Conservation (phyloP, 2,329 filamentous ascomycete species). For the Arachnopeziza araneosa region DNA sequence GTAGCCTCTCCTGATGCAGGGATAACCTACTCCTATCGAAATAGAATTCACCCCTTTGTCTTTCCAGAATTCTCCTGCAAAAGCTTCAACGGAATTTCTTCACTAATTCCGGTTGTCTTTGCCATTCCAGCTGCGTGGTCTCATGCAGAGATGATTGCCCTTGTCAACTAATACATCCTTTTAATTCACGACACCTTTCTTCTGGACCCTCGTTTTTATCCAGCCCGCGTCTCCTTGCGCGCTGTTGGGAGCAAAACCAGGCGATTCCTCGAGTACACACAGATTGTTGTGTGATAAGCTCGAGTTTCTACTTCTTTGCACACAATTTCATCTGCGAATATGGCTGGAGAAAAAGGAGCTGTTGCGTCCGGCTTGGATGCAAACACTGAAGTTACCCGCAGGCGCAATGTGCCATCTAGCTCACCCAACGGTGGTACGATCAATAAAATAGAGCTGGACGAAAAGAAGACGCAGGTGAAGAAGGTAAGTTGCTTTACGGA, state of each 20-base stretch:
- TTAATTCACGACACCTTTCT: conserved; percentile 17
- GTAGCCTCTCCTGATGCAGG: neutral
- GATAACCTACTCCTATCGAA: neutral
- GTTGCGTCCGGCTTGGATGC: conserved; percentile 55
- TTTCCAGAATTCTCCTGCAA: neutral
- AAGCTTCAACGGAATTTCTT: conserved; percentile 5
- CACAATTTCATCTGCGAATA: conserved; percentile 4
- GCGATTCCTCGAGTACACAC: neutral
- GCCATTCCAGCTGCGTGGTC: conserved; percentile 12
- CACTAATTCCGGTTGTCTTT: conserved; percentile 7
- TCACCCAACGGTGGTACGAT: conserved; percentile 34
- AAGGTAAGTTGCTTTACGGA: conserved; percentile 39
- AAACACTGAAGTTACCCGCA: conserved; percentile 48
- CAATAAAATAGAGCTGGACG: conserved; percentile 40
- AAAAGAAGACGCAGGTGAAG: conserved; percentile 54
- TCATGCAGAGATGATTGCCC: conserved; percentile 26
- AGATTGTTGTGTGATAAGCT: neutral
- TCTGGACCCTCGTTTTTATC: conserved; percentile 19
- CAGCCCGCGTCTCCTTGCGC: conserved; percentile 7
- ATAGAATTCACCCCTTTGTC: neutral
- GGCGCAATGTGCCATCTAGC: conserved; percentile 45
- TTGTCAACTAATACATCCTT: conserved; percentile 23
- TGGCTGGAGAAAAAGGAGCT: conserved; percentile 42
- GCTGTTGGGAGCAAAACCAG: neutral
- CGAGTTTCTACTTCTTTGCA: neutral